Evolutionary conservation across 331 rosid genomes (phyloP), one percentile per base, ranked within the genome.

Genomic region (Quercus phellos): DNA sequence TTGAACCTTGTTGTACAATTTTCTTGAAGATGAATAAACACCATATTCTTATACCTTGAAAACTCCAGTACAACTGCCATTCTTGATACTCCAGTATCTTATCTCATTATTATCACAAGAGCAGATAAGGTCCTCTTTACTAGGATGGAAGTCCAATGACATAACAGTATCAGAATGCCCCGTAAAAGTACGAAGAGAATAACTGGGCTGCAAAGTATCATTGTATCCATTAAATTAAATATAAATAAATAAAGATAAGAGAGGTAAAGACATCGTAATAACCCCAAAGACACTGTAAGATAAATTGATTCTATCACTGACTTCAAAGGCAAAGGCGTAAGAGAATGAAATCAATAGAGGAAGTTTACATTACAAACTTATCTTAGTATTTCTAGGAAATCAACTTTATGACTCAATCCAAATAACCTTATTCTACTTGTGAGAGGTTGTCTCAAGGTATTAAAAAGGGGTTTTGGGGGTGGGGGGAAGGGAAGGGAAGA

Each of bases 131-230:
- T 90, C 96, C 9, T 86, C 88, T 64, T 89, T 82, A 74, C 73
- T 82, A 18, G 96, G 98, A 81, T 90, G 97, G 80, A 94, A 94
- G 81, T 94, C 97, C 83, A 94, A 81, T 77, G 98, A 92, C 80
- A 55, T 51, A 59, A 92, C 97, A 74, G 87, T 71, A 51, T 88
- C 43, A 56, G 91, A 74, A 82, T 90, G 96, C 27, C 98, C 97
- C 16, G 72, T 81, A 83, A 94, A 90, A 53, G 89, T 92, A 68
- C 91, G 83, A 75, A 92, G 84, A 24, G 97, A 90, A 87, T 67
- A 83, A 53, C 90, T 73, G 29, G 92, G 93, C 98, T 94, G 93
- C 87, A 89, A 68, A 81, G 58, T 32, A 24, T 42, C 18, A 5
- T 22, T 72, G 60, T 11, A 67, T 16, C 29, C 76, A 71, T 67